phyloP scores from a whole-genome alignment of 208 protist species.

The Wallacemonas sp. region DNA sequence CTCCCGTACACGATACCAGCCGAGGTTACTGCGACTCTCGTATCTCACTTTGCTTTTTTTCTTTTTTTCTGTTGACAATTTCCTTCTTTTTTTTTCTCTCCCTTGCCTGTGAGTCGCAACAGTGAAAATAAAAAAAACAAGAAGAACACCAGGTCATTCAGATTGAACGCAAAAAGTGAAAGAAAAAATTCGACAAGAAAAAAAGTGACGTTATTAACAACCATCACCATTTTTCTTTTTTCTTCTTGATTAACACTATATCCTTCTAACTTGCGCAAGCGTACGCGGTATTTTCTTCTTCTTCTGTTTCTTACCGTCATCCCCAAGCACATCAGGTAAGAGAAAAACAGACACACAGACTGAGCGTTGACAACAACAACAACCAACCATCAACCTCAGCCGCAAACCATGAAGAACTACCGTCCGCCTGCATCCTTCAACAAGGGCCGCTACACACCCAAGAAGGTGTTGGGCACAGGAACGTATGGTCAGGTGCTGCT shows the following conservation, averaged over 20 bases:
- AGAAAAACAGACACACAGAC: no score
- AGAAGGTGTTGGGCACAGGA: conserved; percentile 84
- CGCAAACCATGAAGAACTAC: conserved; percentile 48
- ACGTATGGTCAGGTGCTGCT: conserved; percentile 92
- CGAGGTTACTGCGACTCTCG: background rate
- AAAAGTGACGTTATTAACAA: background rate
- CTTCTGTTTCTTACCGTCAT: background rate
- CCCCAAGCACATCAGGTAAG: background rate
- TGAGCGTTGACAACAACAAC: no score
- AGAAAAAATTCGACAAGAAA: background rate
- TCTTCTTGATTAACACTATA: conserved; percentile 8
- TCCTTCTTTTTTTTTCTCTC: conserved; percentile 20
- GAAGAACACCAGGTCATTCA: background rate
- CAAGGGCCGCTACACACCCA: conserved; percentile 63
- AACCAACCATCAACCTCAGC: no score
- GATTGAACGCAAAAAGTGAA: no score
- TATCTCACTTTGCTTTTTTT: background rate
- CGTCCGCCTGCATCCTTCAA: conserved; percentile 41
- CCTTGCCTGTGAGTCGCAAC: background rate
- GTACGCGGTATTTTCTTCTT: conserved; percentile 18
- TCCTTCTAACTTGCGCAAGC: no score
- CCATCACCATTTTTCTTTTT: conserved; percentile 7
- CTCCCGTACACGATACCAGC: background rate
- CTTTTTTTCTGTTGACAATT: conserved; percentile 5
- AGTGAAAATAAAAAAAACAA: background rate